Percentiles rank a stretch among this genome's conserved stretches.
Conservation (phyloP, 2,329 filamentous ascomycete genomes). For the Parasarocladium wereldwijsianum region DNA sequence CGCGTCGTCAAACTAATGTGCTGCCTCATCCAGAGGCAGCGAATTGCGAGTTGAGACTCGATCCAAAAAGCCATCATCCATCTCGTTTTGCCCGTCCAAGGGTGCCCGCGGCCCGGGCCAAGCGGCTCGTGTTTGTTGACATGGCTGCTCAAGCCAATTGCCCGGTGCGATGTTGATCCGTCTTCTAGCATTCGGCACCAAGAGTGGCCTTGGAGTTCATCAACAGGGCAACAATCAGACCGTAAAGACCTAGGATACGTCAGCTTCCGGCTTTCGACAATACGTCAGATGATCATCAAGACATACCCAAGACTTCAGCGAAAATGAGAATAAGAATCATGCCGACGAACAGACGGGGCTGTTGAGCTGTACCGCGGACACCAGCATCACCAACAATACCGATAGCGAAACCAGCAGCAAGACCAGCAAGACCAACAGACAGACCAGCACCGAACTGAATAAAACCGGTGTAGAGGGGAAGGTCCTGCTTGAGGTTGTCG, state of each 20-base stretch:
- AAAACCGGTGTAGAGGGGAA: slow-evolving; percentile 68
- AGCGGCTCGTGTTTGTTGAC: slow-evolving; percentile 5
- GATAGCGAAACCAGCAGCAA: slow-evolving; percentile 75
- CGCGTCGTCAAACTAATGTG: slow-evolving; percentile 1
- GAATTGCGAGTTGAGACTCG: background rate
- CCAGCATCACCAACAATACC: slow-evolving; percentile 81
- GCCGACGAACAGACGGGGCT: slow-evolving; percentile 80
- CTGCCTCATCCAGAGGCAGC: background rate
- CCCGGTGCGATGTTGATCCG: too few relatives aligned
- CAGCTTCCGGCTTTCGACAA: background rate
- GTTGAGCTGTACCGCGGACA: slow-evolving; percentile 75
- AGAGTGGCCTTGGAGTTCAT: slow-evolving; percentile 91
- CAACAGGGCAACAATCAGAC: slow-evolving; percentile 93
- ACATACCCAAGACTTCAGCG: slow-evolving; percentile 90
- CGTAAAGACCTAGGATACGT: slow-evolving; percentile 67
- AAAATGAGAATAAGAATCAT: slow-evolving; percentile 99
- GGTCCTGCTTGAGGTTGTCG: slow-evolving; percentile 57
- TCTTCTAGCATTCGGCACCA: slow-evolving; percentile 47
- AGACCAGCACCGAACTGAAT: slow-evolving; percentile 78
- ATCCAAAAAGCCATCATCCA: background rate
- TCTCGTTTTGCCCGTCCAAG: too few relatives aligned
- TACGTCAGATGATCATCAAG: background rate
- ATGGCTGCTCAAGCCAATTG: too few relatives aligned
- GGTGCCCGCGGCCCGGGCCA: too few relatives aligned
- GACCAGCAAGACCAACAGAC: slow-evolving; percentile 65